Evolutionary conservation across 1,284 basidiomycete genomes (phyloP).

Genomic region (Exsudoporus floridanus): DNA sequence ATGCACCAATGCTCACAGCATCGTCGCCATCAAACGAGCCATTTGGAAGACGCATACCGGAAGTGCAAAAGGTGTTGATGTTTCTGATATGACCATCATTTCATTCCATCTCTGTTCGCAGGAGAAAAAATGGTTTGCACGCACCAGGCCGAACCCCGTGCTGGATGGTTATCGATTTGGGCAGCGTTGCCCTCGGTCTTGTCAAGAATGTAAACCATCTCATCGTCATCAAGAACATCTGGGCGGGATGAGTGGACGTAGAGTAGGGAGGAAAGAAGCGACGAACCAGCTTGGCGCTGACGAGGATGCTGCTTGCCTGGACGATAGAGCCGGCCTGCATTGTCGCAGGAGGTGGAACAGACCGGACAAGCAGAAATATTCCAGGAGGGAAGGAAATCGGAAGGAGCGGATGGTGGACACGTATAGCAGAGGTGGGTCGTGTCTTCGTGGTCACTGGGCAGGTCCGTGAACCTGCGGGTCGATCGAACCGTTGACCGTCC

Average conservation of each 20-base stretch:
- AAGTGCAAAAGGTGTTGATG: constrained; percentile 50
- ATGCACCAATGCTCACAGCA: constrained; percentile 65
- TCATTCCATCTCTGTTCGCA: background rate
- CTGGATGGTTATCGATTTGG: constrained; percentile 53
- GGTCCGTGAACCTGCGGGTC: too few relatives aligned
- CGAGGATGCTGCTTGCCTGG: constrained; percentile 23
- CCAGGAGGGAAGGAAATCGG: background rate
- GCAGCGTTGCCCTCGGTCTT: constrained; percentile 63
- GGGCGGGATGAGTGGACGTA: background rate
- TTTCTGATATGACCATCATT: constrained; percentile 19
- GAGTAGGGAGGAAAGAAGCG: accelerated
- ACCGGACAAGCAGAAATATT: constrained; percentile 7
- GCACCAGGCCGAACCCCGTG: constrained; percentile 52
- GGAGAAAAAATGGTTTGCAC: constrained; percentile 29
- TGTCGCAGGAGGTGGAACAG: constrained; percentile 8
- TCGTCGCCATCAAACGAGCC: constrained; percentile 72
- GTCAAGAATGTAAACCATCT: constrained; percentile 60
- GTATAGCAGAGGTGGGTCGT: background rate
- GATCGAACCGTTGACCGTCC: too few relatives aligned
- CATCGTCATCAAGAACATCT: constrained; percentile 53
- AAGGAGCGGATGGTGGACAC: constrained; percentile 10
- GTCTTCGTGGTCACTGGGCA: too few relatives aligned
- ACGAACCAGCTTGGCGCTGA: constrained; percentile 14
- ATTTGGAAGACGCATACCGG: constrained; percentile 71
- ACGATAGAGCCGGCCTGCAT: constrained; percentile 22